A percentile compares a stretch with the other conserved stretches of the same genome.
Evolutionary conservation across 2,329 filamentous ascomycete species (phyloP).

Genomic region (Sporothrix euskadiensis): DNA sequence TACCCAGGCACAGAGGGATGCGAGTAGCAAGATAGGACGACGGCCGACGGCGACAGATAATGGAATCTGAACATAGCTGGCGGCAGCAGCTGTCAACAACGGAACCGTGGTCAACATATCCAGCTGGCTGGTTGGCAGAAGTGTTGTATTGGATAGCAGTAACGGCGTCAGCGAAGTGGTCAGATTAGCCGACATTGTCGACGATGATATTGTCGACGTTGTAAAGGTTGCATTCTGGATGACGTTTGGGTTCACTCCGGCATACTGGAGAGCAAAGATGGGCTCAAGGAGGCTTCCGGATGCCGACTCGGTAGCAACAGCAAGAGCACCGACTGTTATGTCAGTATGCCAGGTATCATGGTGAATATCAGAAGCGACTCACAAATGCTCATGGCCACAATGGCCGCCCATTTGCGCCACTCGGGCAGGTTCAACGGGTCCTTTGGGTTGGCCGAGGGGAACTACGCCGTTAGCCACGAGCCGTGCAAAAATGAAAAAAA

Average conservation of each 20-base stretch:
- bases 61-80: slow-evolving; percentile 43
- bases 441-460: slow-evolving; percentile 32
- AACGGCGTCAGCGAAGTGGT: neutral
- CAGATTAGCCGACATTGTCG: neutral
- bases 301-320: slow-evolving; percentile 37
- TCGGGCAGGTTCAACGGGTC: slow-evolving; percentile 40
- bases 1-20: slow-evolving; percentile 39
- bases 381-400: slow-evolving; percentile 39
- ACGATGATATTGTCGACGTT: neutral
- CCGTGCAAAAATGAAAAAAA: too few species aligned
- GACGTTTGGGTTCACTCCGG: slow-evolving; percentile 39
- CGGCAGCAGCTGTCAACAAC: slow-evolving; percentile 41
- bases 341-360: neutral
- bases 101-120: slow-evolving; percentile 41
- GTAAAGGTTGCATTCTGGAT: slow-evolving; percentile 36
- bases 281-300: slow-evolving; percentile 39
- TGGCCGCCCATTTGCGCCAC: slow-evolving; percentile 40
- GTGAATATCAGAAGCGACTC: slow-evolving; percentile 24
- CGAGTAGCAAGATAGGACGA: slow-evolving; percentile 41
- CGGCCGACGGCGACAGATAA: slow-evolving; percentile 43
- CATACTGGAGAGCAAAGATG: slow-evolving; percentile 42
- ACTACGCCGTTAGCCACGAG: slow-evolving; percentile 1
- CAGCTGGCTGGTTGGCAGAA: slow-evolving; percentile 38
- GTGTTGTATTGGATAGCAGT: slow-evolving; percentile 21
- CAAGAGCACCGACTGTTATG: slow-evolving; percentile 34